These are phyloP conservation scores for Alloteropsis semialata DNA, from an alignment of 176 grass and related monocot species.

Conservation along the genomic window DNA sequence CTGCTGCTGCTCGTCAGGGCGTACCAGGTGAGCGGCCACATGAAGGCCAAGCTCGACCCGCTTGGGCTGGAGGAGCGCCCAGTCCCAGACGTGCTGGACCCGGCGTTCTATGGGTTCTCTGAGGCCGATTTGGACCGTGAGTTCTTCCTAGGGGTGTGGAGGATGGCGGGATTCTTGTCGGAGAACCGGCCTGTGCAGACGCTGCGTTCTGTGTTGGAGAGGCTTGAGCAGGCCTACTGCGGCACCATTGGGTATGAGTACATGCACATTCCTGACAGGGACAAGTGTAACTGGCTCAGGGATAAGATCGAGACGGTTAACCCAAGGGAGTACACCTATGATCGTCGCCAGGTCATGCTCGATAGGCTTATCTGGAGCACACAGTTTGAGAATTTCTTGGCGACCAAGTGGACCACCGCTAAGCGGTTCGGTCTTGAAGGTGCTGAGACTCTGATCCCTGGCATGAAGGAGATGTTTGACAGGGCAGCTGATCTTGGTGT, in stretches of 20 bases:
- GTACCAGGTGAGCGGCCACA: constrained; percentile 89
- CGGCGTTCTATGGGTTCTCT: constrained; percentile 71
- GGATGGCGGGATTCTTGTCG: constrained; percentile 81
- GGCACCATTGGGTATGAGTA: constrained; percentile 85
- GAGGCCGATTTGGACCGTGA: constrained; percentile 83
- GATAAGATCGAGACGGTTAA: constrained; percentile 83
- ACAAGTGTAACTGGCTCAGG: constrained; percentile 96
- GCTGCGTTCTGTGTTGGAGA: constrained; percentile 39
- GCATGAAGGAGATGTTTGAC: constrained; percentile 99
- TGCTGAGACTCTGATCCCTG: constrained; percentile 87
- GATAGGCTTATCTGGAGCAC: constrained; percentile 98
- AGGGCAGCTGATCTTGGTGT: constrained; percentile 77
- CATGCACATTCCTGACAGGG: constrained; percentile 86
- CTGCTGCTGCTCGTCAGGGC: constrained; percentile 70
- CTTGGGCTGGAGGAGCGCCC: constrained; percentile 65
- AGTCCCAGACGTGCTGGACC: constrained; percentile 66
- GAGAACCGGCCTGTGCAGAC: constrained; percentile 94
- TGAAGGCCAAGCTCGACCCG: constrained; percentile 92
- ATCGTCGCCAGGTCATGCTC: constrained; percentile 78
- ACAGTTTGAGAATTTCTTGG: constrained; percentile 92
- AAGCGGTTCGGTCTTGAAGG: constrained; percentile 92
- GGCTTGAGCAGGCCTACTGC: constrained; percentile 81
- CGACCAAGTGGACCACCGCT: constrained; percentile 83
- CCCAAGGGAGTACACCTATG: constrained; percentile 48
- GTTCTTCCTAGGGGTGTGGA: constrained; percentile 97